Conservation (phyloP, 1,284 basidiomycete species). For the Fistulinella cinereoalba region DNA sequence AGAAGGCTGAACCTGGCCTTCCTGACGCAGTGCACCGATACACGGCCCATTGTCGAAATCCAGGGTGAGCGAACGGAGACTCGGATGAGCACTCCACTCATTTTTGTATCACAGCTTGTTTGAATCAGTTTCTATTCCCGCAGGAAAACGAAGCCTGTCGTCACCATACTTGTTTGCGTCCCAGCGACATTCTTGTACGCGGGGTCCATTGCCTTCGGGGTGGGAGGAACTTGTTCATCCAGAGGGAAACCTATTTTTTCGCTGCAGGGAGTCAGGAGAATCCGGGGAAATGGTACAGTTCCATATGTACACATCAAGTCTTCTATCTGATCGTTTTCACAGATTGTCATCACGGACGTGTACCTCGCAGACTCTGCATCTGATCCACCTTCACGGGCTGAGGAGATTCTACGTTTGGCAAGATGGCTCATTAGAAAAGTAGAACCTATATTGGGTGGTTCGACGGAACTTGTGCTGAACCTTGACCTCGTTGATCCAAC, state of each 20-base stretch:
- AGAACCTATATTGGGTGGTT: slow-evolving; percentile 6
- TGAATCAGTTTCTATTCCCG: slow-evolving; percentile 1
- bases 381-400: neutral
- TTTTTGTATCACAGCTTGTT: neutral
- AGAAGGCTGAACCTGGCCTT: neutral
- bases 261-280: slow-evolving; percentile 1
- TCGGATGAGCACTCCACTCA: too few relatives aligned
- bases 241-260: slow-evolving; percentile 16
- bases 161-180: neutral
- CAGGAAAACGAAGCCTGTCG: slow-evolving; percentile 15
- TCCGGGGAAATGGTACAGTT: neutral
- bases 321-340: neutral
- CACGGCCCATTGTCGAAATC: neutral
- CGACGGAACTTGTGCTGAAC: slow-evolving; percentile 19
- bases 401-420: neutral
- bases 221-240: slow-evolving; percentile 18
- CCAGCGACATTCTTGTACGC: too few relatives aligned
- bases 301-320: neutral
- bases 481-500: neutral
- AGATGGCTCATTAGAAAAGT: neutral
- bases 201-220: slow-evolving; percentile 1
- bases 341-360: slow-evolving; percentile 22
- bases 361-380: neutral
- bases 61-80: neutral
- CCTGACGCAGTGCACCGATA: neutral